Evolutionary conservation across 768 basidiomycete species (phyloP).

Genomic region (Boletus vermiculosoides): DNA sequence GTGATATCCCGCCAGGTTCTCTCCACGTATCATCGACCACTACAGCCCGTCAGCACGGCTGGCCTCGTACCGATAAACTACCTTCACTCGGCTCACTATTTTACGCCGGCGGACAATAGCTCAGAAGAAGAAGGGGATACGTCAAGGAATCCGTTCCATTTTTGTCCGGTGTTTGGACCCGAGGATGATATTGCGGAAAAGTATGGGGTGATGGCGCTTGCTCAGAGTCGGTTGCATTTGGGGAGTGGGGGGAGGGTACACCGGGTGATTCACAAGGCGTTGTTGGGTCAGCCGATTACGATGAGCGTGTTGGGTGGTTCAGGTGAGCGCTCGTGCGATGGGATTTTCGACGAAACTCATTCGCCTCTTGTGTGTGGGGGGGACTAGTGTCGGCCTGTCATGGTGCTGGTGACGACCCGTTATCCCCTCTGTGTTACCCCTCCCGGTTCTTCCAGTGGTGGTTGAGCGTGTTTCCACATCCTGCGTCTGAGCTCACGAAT

Average conservation of each 20-base stretch:
- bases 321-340: constrained; percentile 45
- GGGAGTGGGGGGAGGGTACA: constrained; percentile 85
- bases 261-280: constrained; percentile 76
- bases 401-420: constrained; percentile 88
- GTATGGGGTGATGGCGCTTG: constrained; percentile 72
- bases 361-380: not conserved
- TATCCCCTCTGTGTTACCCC: constrained; percentile 85
- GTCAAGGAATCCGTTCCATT: constrained; percentile 69
- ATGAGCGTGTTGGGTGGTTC: constrained; percentile 91
- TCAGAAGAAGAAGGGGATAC: constrained; percentile 39
- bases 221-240: constrained; percentile 70
- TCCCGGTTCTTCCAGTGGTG: constrained; percentile 97
- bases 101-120: constrained; percentile 25
- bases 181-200: constrained; percentile 75
- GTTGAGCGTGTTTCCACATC: constrained; percentile 97
- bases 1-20: constrained; percentile 56
- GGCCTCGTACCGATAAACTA: constrained; percentile 77
- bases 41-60: constrained; percentile 34
- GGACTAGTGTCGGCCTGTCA: constrained; percentile 92
- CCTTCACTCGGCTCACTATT: constrained; percentile 53
- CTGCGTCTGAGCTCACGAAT: constrained; percentile 96
- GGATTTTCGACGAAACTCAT: not conserved
- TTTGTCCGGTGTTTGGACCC: constrained; percentile 87
- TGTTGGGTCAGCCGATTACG: constrained; percentile 83
- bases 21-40: constrained; percentile 36